Base-by-base conservation (phyloP, 345 rosid species). In the Camelina sativa region DNA sequence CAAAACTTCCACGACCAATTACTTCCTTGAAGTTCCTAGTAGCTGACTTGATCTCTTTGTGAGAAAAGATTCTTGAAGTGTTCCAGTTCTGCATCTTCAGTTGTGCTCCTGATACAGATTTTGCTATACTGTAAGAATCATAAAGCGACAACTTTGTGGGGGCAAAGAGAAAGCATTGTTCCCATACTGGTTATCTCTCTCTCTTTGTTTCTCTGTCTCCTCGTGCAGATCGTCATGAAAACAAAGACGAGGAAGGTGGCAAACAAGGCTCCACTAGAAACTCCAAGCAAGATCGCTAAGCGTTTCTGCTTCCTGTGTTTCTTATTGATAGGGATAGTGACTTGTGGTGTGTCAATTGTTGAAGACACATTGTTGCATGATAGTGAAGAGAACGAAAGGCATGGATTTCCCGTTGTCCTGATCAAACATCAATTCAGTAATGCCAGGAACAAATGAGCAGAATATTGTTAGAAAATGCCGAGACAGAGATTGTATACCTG, bases 1-100 rank as follows among this genome's bases (percentile, higher is more conserved):
- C 98, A 48, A 93, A 93, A 70, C 98, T 88, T 19, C 97, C 98
- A 8, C 88, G 87, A 58, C 98, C 98, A 59, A 91, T 84, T 48
- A 85, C 96, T 66, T 86, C 88, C 81, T 89, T 91, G 51, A 91
- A 93, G 72, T 85, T 91, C 76, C 77, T 84, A 63, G 97, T 93
- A 23, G 97, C 90, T 40, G 84, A 48, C 74, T 91, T 93, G 58
- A 93, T 89, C 86, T 93, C 97, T 74, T 83, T 89, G 79, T 91
- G 84, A 58, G 92, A 85, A 69, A 93, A 93, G 38, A 91, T 73
- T 82, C 82, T 88, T 30, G 97, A 87, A 22, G 88, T 82, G 71
- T 91, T 91, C 98, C 97, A 93, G 81, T 86, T 91, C 76, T 87
- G 80, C 88, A 93, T 82, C 35, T 85, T 89, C 47, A 69, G 52